These are phyloP conservation scores for Clarireedia hainanense DNA, from an alignment of 2,329 filamentous ascomycete genomes.

Conservation along the genomic window DNA sequence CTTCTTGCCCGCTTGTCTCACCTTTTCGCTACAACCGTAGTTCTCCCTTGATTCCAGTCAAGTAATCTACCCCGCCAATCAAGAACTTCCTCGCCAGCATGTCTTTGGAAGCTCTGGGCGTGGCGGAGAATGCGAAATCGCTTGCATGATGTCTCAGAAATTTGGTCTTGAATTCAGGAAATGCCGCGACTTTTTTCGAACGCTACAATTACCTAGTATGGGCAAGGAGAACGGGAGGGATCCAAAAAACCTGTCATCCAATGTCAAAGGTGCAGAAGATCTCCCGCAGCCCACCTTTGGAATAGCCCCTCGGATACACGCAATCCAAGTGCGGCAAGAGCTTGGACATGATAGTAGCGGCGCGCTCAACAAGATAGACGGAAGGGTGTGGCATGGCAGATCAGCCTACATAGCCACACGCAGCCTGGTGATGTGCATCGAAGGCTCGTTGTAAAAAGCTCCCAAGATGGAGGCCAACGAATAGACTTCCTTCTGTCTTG, in stretches of 20 bases:
- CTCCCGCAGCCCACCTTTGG: neutral
- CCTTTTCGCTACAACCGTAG: neutral
- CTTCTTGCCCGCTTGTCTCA: conserved; percentile 7
- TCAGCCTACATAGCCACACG: neutral
- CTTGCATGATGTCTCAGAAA: neutral
- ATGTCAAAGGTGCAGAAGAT: conserved; percentile 5
- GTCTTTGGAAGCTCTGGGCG: neutral
- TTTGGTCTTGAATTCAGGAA: neutral
- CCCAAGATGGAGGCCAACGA: neutral
- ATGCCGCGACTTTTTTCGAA: too few species aligned
- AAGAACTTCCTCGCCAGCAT: neutral
- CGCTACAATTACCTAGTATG: too few species aligned
- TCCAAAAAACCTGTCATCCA: neutral
- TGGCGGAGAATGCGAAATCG: neutral
- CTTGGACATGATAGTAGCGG: conserved; percentile 4
- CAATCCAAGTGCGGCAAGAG: conserved; percentile 2
- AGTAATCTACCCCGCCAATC: too few species aligned
- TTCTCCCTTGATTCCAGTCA: too few species aligned
- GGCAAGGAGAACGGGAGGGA: neutral
- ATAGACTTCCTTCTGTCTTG: neutral
- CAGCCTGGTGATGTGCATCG: conserved; percentile 10
- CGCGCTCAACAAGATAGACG: neutral
- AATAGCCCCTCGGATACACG: neutral
- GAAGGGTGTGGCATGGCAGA: neutral
- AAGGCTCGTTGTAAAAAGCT: neutral